Conservation (phyloP, 352 stramenopile species). For the Pythium biforme region DNA sequence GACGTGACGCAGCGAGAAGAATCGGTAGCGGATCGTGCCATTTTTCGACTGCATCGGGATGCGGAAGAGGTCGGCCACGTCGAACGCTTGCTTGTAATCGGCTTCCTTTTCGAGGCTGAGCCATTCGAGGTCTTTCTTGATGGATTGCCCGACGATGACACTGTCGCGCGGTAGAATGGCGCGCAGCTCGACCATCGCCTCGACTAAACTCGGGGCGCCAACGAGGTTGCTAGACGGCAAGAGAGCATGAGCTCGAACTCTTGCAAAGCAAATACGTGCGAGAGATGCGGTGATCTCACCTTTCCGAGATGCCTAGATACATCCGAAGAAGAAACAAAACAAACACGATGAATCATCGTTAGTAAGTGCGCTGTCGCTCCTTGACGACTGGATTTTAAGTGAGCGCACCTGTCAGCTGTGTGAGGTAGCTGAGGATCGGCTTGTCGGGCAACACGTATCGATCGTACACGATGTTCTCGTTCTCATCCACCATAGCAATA, state of each 20-base stretch:
- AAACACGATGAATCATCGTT: not conserved
- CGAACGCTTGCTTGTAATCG: slow-evolving; percentile 87
- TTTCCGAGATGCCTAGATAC: slow-evolving; percentile 60
- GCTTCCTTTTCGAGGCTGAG: slow-evolving; percentile 73
- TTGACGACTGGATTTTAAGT: not conserved
- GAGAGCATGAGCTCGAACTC: not conserved
- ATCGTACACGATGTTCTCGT: slow-evolving; percentile 86
- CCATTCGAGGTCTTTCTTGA: slow-evolving; percentile 93
- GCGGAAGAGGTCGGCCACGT: slow-evolving; percentile 84
- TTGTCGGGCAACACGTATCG: slow-evolving; percentile 86
- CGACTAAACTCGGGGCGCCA: slow-evolving; percentile 59
- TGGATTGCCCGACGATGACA: slow-evolving; percentile 91
- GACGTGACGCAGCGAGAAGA: slow-evolving; percentile 83
- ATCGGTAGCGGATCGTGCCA: slow-evolving; percentile 75
- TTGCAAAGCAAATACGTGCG: not conserved
- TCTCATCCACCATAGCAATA: slow-evolving; percentile 88
- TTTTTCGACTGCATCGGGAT: slow-evolving; percentile 74
- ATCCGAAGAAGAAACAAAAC: not conserved
- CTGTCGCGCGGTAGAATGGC: slow-evolving; percentile 70
- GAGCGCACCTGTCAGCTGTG: slow-evolving; percentile 67
- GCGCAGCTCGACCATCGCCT: slow-evolving; percentile 79
- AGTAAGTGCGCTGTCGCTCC: not conserved
- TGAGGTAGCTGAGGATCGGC: slow-evolving; percentile 90
- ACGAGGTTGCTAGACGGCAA: slow-evolving; percentile 47
- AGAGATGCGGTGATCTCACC: slow-evolving; percentile 29